Conservation (phyloP, 2,329 filamentous ascomycete species). For the Sporothrix brasiliensis region DNA sequence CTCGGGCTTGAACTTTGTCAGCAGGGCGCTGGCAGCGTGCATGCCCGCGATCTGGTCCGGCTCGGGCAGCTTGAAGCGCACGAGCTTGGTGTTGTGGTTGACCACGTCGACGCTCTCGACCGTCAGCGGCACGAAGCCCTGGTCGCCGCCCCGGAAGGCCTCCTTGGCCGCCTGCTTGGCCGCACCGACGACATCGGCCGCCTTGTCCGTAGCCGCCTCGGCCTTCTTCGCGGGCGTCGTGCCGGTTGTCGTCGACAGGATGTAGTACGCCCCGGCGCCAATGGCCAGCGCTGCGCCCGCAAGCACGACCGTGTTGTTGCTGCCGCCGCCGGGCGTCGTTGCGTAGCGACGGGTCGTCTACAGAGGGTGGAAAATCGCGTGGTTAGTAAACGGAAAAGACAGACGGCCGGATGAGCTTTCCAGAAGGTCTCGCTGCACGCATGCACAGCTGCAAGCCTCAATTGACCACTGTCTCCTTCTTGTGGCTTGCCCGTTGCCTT, state of each 20-base stretch:
- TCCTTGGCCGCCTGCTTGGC: constrained; percentile 44
- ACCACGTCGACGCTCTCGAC: constrained; percentile 76
- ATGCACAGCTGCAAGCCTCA: not conserved
- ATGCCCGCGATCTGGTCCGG: constrained; percentile 83
- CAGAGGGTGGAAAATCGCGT: constrained; percentile 41
- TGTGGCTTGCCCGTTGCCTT: not conserved
- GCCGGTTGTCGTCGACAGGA: constrained; percentile 48
- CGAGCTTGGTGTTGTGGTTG: constrained; percentile 93
- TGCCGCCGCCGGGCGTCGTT: constrained; percentile 50
- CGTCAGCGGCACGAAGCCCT: constrained; percentile 83
- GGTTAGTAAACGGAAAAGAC: not conserved
- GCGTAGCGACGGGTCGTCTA: constrained; percentile 66
- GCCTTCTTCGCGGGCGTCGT: constrained; percentile 39
- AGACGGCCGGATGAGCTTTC: not conserved
- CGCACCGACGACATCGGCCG: constrained; percentile 40
- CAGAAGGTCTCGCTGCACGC: not conserved
- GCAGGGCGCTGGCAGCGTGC: constrained; percentile 77
- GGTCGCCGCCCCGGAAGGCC: constrained; percentile 78
- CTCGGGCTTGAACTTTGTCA: constrained; percentile 90
- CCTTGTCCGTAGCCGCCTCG: constrained; percentile 60
- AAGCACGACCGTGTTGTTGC: constrained; percentile 62
- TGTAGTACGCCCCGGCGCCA: constrained; percentile 61
- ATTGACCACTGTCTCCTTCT: too few relatives aligned
- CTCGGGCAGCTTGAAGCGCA: constrained; percentile 86
- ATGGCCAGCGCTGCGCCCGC: constrained; percentile 61